These are phyloP conservation scores for Phytophthora kernoviae DNA, from an alignment of 352 stramenopile species.

Conservation along the genomic window DNA sequence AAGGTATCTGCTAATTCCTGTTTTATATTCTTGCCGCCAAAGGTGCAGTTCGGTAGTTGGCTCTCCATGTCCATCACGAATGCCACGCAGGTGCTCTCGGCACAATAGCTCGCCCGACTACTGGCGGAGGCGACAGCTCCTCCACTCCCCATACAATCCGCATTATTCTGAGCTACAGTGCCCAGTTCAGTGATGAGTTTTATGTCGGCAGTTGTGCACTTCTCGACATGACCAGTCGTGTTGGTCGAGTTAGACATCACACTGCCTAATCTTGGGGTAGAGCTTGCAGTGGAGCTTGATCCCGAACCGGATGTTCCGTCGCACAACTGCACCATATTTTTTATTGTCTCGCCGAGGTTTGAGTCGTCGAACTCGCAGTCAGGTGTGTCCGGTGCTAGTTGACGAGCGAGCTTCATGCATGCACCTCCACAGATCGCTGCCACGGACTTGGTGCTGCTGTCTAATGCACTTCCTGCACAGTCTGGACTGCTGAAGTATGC, in stretches of 20 bases:
- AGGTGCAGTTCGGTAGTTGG: constrained; percentile 19
- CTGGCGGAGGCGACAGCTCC: background rate
- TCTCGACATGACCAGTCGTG: background rate
- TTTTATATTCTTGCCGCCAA: constrained; percentile 18
- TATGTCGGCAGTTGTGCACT: constrained; percentile 2
- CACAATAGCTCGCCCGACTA: constrained; percentile 2
- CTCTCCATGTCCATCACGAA: constrained; percentile 10
- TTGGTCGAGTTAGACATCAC: background rate
- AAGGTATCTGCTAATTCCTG: constrained; percentile 15
- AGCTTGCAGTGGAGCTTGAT: constrained; percentile 3
- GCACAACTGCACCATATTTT: constrained; percentile 7
- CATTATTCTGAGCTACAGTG: constrained; percentile 3
- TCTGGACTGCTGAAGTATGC: no score
- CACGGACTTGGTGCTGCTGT: constrained; percentile 5
- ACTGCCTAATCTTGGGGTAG: background rate
- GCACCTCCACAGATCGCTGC: constrained; percentile 11
- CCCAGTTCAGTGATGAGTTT: constrained; percentile 6
- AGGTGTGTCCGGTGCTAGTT: constrained; percentile 14
- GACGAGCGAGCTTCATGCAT: constrained; percentile 21
- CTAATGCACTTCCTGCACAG: constrained; percentile 9
- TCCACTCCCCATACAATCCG: constrained; percentile 21
- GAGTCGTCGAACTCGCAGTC: constrained; percentile 24
- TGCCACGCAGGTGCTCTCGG: constrained; percentile 11
- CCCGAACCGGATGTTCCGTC: background rate
- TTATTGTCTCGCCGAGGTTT: constrained; percentile 18